Conservation (phyloP, 2,329 filamentous ascomycete genomes). For the Colletotrichum phormii region DNA sequence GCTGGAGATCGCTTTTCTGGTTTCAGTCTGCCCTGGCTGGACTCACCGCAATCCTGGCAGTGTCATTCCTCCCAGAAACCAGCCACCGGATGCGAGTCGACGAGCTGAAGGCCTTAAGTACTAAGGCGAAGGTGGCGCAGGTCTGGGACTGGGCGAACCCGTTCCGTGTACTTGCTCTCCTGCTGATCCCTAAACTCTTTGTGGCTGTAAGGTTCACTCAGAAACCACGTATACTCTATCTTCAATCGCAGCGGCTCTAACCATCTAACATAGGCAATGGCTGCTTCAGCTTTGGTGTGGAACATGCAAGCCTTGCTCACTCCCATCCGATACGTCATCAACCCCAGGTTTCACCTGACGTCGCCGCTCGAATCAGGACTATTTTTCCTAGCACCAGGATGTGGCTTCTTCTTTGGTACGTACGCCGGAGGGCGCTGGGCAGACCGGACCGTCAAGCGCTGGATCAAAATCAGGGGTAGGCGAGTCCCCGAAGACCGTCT, state of each 20-base stretch:
- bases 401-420: constrained; percentile 74
- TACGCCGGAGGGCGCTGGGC: constrained; percentile 76
- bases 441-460: constrained; percentile 71
- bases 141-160: constrained; percentile 70
- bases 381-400: constrained; percentile 79
- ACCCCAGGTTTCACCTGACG: constrained; percentile 74
- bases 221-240: background rate
- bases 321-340: constrained; percentile 76
- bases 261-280: background rate
- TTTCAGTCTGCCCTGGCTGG: constrained; percentile 73
- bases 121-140: constrained; percentile 52
- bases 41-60: constrained; percentile 63
- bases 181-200: constrained; percentile 74
- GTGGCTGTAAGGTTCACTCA: constrained; percentile 60
- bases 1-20: constrained; percentile 80
- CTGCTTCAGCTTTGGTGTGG: constrained; percentile 68
- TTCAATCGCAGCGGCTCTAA: background rate
- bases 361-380: constrained; percentile 74
- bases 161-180: constrained; percentile 71
- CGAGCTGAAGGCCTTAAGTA: constrained; percentile 67
- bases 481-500: constrained; percentile 78
- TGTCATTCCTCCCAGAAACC: constrained; percentile 75
- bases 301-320: constrained; percentile 78
- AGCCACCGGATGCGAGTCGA: constrained; percentile 71
- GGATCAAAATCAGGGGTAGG: constrained; percentile 64